Conservation (phyloP, 768 basidiomycete genomes). For the Rhodotorula sphaerocarpa region DNA sequence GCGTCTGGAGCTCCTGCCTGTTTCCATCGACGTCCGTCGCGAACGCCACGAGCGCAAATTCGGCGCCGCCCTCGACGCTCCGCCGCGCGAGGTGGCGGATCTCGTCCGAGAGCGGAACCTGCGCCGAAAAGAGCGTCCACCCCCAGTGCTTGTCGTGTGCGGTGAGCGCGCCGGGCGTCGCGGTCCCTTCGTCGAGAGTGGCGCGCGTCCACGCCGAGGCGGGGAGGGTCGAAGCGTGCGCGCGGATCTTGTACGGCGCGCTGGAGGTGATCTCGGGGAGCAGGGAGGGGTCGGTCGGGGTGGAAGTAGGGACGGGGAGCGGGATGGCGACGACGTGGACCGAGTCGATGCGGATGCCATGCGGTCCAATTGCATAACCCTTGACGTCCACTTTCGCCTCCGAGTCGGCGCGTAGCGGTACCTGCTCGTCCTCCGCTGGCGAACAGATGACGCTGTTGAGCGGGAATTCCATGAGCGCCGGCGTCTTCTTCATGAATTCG, state of each 20-base stretch:
- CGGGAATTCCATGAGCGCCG: conserved; percentile 18
- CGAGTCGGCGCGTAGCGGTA: background rate
- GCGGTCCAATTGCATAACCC: conserved; percentile 18
- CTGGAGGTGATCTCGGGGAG: background rate
- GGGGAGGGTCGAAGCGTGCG: conserved; percentile 1
- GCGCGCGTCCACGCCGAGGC: background rate
- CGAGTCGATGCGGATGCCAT: conserved; percentile 13
- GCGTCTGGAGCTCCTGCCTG: conserved; percentile 19
- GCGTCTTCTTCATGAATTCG: conserved; percentile 7
- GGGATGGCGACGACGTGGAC: conserved; percentile 15
- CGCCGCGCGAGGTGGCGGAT: background rate
- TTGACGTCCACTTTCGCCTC: background rate
- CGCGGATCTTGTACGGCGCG: conserved; percentile 1
- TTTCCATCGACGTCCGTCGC: conserved; percentile 16
- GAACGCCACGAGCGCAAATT: conserved; percentile 17
- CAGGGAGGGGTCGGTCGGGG: too few relatives aligned
- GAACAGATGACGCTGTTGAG: conserved; percentile 25
- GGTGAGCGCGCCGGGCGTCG: background rate
- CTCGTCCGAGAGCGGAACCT: background rate
- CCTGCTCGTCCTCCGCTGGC: background rate
- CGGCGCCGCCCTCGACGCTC: background rate
- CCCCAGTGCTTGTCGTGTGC: conserved; percentile 6
- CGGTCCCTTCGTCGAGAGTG: background rate
- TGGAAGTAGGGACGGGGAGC: background rate
- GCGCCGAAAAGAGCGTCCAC: conserved; percentile 18